These are phyloP conservation scores for Bisporella sp. DNA, from an alignment of 2,329 filamentous ascomycete species.

Conservation along the genomic window DNA sequence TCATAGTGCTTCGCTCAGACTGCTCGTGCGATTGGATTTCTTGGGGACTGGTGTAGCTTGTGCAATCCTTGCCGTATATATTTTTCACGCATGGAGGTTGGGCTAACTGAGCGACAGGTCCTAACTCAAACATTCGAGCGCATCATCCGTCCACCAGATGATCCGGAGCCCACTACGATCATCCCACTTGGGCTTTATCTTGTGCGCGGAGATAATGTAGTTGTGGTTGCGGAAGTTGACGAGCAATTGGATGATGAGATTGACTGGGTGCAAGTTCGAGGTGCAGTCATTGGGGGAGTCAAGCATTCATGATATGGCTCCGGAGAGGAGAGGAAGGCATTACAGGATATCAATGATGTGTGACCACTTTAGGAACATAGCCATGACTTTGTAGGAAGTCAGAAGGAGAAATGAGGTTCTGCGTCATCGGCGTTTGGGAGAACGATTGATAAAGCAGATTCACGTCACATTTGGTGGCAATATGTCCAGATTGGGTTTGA, in stretches of 20 bases:
- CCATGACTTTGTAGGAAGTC: too few species aligned
- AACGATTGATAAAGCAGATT: too few species aligned
- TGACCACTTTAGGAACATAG: too few species aligned
- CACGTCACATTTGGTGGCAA: too few species aligned
- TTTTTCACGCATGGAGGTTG: neutral
- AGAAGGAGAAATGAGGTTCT: too few species aligned
- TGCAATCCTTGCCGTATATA: too few species aligned
- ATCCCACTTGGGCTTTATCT: conserved; percentile 84
- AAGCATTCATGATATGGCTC: conserved; percentile 54
- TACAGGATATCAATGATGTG: too few species aligned
- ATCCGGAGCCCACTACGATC: conserved; percentile 72
- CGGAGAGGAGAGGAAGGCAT: too few species aligned
- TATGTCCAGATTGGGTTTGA: too few species aligned
- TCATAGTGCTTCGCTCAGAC: neutral
- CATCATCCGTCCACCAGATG: conserved; percentile 80
- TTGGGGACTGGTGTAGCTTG: too few species aligned
- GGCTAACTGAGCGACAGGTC: conserved; percentile 43
- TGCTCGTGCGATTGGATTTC: neutral
- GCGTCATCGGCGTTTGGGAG: too few species aligned
- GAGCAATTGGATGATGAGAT: conserved; percentile 85
- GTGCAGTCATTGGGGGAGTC: conserved; percentile 73
- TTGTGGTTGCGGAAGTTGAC: conserved; percentile 82
- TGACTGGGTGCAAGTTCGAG: conserved; percentile 86
- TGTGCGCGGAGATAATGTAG: conserved; percentile 90
- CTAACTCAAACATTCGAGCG: conserved; percentile 79